Percentiles rank a stretch among this genome's conserved stretches.
Conservation (phyloP, 306 rosid species). For the Dryas drummondii region DNA sequence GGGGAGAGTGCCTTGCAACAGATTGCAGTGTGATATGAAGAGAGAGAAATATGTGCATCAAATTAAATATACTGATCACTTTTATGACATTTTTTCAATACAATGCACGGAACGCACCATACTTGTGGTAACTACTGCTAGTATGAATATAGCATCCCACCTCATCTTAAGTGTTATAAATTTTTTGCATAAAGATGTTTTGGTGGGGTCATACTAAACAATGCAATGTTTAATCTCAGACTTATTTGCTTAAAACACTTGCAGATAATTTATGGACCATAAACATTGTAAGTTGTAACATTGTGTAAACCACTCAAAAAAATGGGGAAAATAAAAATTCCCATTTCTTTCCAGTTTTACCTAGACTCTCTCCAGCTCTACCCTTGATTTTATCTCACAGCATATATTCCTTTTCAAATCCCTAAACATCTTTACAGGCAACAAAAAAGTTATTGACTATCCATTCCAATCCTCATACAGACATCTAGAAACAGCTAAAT, state of each 20-base stretch:
- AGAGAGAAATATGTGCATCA: background rate
- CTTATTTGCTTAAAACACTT: background rate
- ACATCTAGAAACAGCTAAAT: background rate
- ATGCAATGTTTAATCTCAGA: background rate
- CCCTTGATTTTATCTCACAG: background rate
- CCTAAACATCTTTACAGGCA: background rate
- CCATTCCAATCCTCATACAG: background rate
- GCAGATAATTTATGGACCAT: background rate
- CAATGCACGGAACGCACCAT: background rate
- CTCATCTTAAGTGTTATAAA: background rate
- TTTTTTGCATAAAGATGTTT: background rate
- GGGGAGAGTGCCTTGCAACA: background rate
- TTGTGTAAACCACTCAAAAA: no score
- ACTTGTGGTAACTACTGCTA: background rate
- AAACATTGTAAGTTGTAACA: background rate
- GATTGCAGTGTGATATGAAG: background rate
- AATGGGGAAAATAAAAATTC: background rate
- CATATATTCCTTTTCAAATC: background rate
- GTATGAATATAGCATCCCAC: background rate
- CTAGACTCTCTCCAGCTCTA: background rate
- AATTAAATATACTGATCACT: no score
- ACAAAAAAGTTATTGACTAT: background rate
- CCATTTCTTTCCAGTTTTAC: background rate
- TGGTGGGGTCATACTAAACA: background rate
- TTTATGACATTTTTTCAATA: no score